phyloP scores from a whole-genome alignment of 352 stramenopile genomes.

The Pythium volutum region DNA sequence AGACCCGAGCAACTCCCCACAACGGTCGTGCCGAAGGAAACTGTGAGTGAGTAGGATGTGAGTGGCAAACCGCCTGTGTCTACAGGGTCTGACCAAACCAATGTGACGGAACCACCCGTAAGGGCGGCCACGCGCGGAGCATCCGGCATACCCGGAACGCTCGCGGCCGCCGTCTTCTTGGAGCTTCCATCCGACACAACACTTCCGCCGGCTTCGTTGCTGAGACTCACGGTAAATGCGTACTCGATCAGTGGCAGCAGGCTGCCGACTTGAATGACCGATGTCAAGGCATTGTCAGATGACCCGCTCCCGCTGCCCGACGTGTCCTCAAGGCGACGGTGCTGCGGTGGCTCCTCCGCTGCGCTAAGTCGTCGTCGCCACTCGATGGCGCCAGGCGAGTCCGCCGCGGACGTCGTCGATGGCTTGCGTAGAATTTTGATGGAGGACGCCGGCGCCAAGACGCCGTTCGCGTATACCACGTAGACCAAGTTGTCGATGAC shows the following conservation, averaged over 20 bases:
- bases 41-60: slow-evolving; percentile 35
- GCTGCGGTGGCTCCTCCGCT: neutral
- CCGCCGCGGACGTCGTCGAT: neutral
- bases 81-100: slow-evolving; percentile 45
- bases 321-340: slow-evolving; percentile 1
- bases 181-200: slow-evolving; percentile 8
- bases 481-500: slow-evolving; percentile 28
- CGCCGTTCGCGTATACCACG: slow-evolving; percentile 40
- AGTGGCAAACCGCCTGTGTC: slow-evolving; percentile 49
- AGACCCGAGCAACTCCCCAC: slow-evolving; percentile 41
- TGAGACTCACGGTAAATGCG: slow-evolving; percentile 36
- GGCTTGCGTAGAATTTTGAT: neutral
- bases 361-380: neutral
- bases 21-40: slow-evolving; percentile 21
- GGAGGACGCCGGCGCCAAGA: slow-evolving; percentile 20
- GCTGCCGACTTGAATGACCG: slow-evolving; percentile 37
- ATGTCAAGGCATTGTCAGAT: neutral
- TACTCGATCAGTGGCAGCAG: slow-evolving; percentile 43
- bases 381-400: neutral
- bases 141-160: slow-evolving; percentile 28
- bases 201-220: slow-evolving; percentile 34
- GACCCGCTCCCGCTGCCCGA: neutral
- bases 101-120: slow-evolving; percentile 40
- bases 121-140: slow-evolving; percentile 18
- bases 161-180: slow-evolving; percentile 22